Conservation (phyloP, 2,329 filamentous ascomycete genomes). For the Scedosporium minutisporum region DNA sequence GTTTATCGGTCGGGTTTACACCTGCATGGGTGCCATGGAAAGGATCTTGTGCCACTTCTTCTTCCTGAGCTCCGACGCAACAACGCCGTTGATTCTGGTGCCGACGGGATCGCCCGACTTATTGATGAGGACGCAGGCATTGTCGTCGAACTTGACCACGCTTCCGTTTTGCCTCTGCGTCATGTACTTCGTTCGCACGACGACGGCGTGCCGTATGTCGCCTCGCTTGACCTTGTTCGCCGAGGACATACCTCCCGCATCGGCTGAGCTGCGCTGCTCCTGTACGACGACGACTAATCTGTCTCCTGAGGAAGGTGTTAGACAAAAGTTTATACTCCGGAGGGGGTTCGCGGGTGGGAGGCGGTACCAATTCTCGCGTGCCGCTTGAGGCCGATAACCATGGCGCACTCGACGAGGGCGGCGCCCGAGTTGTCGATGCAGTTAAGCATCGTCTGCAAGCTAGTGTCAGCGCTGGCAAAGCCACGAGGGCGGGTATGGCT, state of each 20-base stretch:
- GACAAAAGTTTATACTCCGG: not conserved
- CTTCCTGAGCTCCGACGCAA: conserved; percentile 78
- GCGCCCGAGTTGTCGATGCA: conserved; percentile 99
- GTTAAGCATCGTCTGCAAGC: conserved; percentile 76
- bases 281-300: conserved; percentile 96
- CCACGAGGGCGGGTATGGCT: no score
- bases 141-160: conserved; percentile 90
- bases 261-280: conserved; percentile 76
- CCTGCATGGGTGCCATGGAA: conserved; percentile 73
- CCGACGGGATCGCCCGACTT: conserved; percentile 95
- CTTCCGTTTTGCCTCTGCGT: conserved; percentile 80
- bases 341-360: not conserved
- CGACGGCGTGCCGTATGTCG: conserved; percentile 90
- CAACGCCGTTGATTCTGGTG: conserved; percentile 82
- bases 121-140: conserved; percentile 94
- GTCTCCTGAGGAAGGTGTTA: conserved; percentile 54
- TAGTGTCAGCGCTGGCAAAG: no score
- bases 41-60: conserved; percentile 99
- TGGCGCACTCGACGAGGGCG: conserved; percentile 90
- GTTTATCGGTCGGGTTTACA: conserved; percentile 21
- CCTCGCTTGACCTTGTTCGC: conserved; percentile 93
- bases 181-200: conserved; percentile 86
- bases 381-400: conserved; percentile 83
- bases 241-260: conserved; percentile 59
- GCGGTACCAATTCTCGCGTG: conserved; percentile 73